Evolutionary conservation across 2,329 filamentous ascomycete genomes (phyloP).

Genomic region (Penicillium freii): DNA sequence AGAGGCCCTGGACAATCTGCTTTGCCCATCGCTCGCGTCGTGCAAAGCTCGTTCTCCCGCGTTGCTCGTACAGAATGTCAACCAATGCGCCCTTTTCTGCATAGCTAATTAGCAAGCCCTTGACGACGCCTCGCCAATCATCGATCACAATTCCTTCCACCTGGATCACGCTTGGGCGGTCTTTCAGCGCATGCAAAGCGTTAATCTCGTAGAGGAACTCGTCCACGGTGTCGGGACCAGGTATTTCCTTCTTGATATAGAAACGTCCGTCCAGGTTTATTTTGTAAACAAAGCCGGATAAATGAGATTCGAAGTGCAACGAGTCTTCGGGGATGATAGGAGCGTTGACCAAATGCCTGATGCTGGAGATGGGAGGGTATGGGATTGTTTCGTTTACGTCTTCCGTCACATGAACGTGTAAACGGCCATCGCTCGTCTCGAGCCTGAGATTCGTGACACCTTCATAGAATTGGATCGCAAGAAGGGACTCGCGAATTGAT

Average conservation of each 20-base stretch:
- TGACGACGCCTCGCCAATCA: slow-evolving; percentile 69
- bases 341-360: slow-evolving; percentile 64
- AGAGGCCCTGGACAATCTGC: slow-evolving; percentile 84
- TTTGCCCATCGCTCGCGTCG: slow-evolving; percentile 82
- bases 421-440: slow-evolving; percentile 78
- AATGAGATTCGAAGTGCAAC: slow-evolving; percentile 82
- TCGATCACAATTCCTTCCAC: slow-evolving; percentile 88
- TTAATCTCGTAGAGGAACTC: slow-evolving; percentile 98
- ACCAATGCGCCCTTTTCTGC: slow-evolving; percentile 84
- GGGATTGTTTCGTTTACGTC: slow-evolving; percentile 92
- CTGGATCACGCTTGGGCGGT: slow-evolving; percentile 73
- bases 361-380: slow-evolving; percentile 71
- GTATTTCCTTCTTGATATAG: slow-evolving; percentile 97
- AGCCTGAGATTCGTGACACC: slow-evolving; percentile 95
- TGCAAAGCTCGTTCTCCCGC: slow-evolving; percentile 64
- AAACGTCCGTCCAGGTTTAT: slow-evolving; percentile 66
- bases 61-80: slow-evolving; percentile 81
- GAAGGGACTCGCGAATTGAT: slow-evolving; percentile 83
- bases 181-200: slow-evolving; percentile 74
- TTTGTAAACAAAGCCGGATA: slow-evolving; percentile 97
- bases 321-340: slow-evolving; percentile 65
- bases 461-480: slow-evolving; percentile 93
- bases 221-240: slow-evolving; percentile 89
- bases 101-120: slow-evolving; percentile 84
- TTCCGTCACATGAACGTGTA: slow-evolving; percentile 97